Base-by-base conservation (phyloP, 2,329 filamentous ascomycete genomes). In the Thermomyces lanuginosus region DNA sequence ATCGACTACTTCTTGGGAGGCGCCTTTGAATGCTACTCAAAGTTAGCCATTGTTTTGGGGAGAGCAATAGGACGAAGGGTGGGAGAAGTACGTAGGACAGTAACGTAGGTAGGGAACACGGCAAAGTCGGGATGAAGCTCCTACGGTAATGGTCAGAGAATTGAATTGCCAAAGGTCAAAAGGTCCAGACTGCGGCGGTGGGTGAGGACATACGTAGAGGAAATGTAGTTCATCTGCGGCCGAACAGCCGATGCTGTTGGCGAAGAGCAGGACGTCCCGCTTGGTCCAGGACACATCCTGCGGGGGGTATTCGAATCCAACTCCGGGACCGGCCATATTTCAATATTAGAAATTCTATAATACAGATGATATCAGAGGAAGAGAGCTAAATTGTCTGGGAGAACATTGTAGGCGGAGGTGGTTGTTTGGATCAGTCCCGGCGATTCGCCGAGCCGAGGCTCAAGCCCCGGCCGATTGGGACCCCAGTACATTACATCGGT, bases 181-280 rank as follows among this genome's bases (percentile, higher is more conserved):
- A 9, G 4, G 11, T 15, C 11, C 10, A 14, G 22, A 14, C 4
- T 6, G 11, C 3, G 6, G 22, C 9, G n/a, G n/a, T 24, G 16
- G 7, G 8, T 12, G 11, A 18, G 11, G 19, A 46, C 68, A 33
- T 64, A 89, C 82, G 44, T 83, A 93, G 57, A 92, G 73, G 49
- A 86, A 92, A 49, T 92, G 82, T 45, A 92, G 70, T 63, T 93
- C 84, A 42, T 92, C 74, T n/a, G n/a, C n/a, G n/a, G 67, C 66
- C 8, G 71, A 86, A 47, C 67, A 74, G 30, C 84, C 84, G 50
- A 93, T 86, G 58, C 76, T 86, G 55, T 77, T 76, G 41, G 84
- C 83, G 53, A 93, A 93, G 35, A 95, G 72, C 35, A 93, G 64
- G 18, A 75, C 71, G 62, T 93, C 84, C 39, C 84, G 72, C 67